Percentiles rank a stretch among this genome's conserved stretches.
Evolutionary conservation across 371 early-diverging fungal species (phyloP).

Genomic region (Mucor saturninus): DNA sequence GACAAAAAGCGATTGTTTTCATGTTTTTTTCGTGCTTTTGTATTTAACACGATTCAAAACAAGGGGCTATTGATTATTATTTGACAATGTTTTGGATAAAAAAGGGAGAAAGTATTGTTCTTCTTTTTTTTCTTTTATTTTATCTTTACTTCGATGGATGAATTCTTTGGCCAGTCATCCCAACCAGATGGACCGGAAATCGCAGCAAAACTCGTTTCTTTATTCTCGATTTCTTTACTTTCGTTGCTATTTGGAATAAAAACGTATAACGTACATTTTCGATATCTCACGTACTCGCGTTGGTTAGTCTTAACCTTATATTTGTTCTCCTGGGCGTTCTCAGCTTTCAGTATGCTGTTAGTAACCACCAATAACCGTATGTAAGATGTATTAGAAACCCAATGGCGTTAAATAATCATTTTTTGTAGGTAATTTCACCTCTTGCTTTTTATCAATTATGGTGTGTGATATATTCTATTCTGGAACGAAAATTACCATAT

Average conservation of each 20-base stretch:
- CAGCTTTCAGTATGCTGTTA: conserved; percentile 13
- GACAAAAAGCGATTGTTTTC: not conserved
- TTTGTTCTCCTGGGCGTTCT: conserved; percentile 29
- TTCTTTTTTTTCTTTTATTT: not conserved
- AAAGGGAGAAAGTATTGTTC: not conserved
- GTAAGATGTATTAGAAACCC: not conserved
- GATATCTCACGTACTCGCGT: conserved; percentile 30
- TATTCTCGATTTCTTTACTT: conserved; percentile 23
- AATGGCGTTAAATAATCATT: not conserved
- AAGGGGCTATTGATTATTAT: not conserved
- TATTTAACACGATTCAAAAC: not conserved
- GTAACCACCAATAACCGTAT: conserved; percentile 34
- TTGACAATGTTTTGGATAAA: not conserved
- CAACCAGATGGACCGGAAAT: conserved; percentile 31
- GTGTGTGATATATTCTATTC: conserved; percentile 35
- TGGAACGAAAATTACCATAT: conserved; percentile 29
- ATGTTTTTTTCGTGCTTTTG: not conserved
- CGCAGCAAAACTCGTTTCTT: conserved; percentile 28
- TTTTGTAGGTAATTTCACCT: conserved; percentile 18
- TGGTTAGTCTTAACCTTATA: conserved; percentile 29
- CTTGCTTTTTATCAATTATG: conserved; percentile 33
- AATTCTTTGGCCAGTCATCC: not conserved
- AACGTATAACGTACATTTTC: conserved; percentile 29
- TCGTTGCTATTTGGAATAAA: conserved; percentile 29
- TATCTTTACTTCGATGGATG: not conserved